These are phyloP conservation scores for Fusarium brachygibbosum DNA, from an alignment of 2,329 filamentous ascomycete species.

Conservation along the genomic window DNA sequence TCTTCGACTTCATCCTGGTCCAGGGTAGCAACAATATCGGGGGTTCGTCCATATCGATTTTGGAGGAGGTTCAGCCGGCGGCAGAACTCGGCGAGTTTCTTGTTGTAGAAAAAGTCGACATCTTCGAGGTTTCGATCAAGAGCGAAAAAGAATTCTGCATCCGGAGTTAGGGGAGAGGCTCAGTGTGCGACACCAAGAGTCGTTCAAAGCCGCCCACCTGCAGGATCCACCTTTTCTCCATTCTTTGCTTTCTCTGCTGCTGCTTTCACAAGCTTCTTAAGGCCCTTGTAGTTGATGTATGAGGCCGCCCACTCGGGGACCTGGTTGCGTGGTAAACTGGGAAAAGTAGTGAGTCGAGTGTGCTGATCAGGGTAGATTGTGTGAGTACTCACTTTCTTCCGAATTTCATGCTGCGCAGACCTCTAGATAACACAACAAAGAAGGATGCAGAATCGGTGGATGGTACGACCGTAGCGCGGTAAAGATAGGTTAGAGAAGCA, in stretches of 20 bases:
- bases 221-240: conserved; percentile 85
- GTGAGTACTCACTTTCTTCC: conserved; percentile 67
- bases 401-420: conserved; percentile 67
- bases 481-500: conserved; percentile 20
- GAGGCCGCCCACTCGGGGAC: conserved; percentile 87
- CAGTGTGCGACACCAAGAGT: conserved; percentile 48
- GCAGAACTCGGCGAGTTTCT: conserved; percentile 87
- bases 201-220: conserved; percentile 74
- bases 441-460: conserved; percentile 14
- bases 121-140: conserved; percentile 98
- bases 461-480: conserved; percentile 11
- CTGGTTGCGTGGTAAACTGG: conserved; percentile 81
- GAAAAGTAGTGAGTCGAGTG: conserved; percentile 31
- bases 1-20: conserved; percentile 93
- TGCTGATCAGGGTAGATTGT: conserved; percentile 6
- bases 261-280: conserved; percentile 96
- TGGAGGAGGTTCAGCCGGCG: conserved; percentile 88
- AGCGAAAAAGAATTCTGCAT: conserved; percentile 92
- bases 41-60: conserved; percentile 84
- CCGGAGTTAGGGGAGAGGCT: conserved; percentile 52
- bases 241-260: conserved; percentile 74
- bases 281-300: conserved; percentile 90
- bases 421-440: conserved; percentile 12
- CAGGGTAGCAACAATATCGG: conserved; percentile 77
- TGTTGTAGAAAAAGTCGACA: conserved; percentile 97